Evolutionary conservation across 139 green algal species (phyloP), one percentile per base, ranked within the genome.

Genomic region (Desmodesmus armatus): DNA sequence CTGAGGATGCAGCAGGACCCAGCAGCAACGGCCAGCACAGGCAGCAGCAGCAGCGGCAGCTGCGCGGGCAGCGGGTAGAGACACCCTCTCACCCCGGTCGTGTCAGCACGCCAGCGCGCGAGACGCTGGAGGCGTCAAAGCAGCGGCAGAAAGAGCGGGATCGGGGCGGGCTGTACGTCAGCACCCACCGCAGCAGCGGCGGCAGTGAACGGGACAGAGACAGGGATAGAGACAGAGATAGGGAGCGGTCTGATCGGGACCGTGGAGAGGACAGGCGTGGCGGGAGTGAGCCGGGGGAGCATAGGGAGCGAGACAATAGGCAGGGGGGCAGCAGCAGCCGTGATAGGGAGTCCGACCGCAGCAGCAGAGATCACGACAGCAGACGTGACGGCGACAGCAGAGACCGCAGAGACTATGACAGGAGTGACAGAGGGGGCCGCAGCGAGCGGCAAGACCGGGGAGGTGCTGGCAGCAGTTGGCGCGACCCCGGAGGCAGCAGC

Each of bases 11-110:
- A 70, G 3, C 53, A 66, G 31, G 51, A 41, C 5, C 49, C 23
- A 77, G 69, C 37, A 60, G 44, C 63, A 31, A 82, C 51, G 47
- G 73, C 73, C 74, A 51, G 19, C 44, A 49, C n/a, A n/a, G n/a
- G 70, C 67, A 25, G 40, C 85, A 81, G 39, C 82, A 73, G 15
- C 79, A 90, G 82, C 84, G 95, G 11, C 91, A 91, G 29, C 97
- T 95, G 87, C 83, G 96, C 0, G 91, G 90, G 1, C 89, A 92
- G 89, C 90, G 93, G 6, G 55, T 94, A 6, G 95, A 97, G 2
- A 98, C 96, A 5, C 96, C 96, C 15, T 96, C 92, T 2, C 92
- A 96, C 67, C 94, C 94, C 40, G 94, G 87, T 55, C 82, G 89
- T 39, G 91, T 82, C 43, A 89, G 58, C 66, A 74, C 15, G 41